Evolutionary conservation across 2,329 filamentous ascomycete species (phyloP).

Genomic region (Seiridium unicorne): DNA sequence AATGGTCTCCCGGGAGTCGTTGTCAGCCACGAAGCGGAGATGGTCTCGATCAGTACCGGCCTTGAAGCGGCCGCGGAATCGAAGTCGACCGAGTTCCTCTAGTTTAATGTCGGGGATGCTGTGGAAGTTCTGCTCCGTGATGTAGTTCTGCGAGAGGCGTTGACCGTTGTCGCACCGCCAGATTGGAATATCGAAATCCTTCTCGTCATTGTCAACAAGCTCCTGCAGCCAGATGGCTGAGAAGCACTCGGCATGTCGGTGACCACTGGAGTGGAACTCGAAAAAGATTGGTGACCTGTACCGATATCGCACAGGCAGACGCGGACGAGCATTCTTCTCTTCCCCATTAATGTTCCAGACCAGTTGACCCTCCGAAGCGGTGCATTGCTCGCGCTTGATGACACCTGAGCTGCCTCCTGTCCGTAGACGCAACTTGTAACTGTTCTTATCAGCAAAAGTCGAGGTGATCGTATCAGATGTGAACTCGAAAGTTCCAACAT

Average conservation of each 20-base stretch:
- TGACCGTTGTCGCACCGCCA: conserved; percentile 77
- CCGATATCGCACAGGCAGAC: conserved; percentile 84
- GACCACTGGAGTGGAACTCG: conserved; percentile 72
- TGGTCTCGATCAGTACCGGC: conserved; percentile 88
- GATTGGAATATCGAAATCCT: conserved; percentile 81
- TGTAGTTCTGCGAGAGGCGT: conserved; percentile 86
- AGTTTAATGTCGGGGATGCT: conserved; percentile 73
- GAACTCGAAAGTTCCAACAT: conserved; percentile 93
- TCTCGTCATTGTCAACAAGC: conserved; percentile 75
- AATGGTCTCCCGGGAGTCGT: conserved; percentile 86
- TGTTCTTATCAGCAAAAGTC: conserved; percentile 51
- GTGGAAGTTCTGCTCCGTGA: conserved; percentile 74
- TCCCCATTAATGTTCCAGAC: conserved; percentile 47
- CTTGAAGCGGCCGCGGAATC: conserved; percentile 81
- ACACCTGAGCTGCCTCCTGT: conserved; percentile 81
- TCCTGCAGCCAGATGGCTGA: conserved; percentile 85
- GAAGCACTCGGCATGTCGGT: conserved; percentile 71
- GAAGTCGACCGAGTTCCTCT: conserved; percentile 75
- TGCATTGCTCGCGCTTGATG: conserved; percentile 63
- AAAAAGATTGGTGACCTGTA: conserved; percentile 89
- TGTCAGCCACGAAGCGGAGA: conserved; percentile 78
- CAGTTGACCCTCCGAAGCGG: conserved; percentile 54
- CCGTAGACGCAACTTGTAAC: conserved; percentile 74
- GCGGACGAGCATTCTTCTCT: conserved; percentile 46
- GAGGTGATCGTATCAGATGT: conserved; percentile 68